Conservation (phyloP, 768 basidiomycete genomes). For the Panellus pusillus region DNA sequence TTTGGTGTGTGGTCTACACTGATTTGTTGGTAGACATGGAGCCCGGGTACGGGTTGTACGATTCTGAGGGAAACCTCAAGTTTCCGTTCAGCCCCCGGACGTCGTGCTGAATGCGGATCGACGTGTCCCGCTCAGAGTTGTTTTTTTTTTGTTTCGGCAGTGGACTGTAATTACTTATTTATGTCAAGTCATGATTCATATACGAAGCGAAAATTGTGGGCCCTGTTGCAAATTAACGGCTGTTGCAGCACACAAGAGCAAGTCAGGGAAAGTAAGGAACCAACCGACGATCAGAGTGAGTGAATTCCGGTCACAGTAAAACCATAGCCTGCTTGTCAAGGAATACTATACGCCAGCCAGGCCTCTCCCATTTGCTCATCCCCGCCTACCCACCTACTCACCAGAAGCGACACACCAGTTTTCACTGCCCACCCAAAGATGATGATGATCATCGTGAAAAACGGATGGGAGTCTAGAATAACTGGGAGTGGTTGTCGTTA, state of each 20-base stretch:
- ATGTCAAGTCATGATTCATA: too few species aligned
- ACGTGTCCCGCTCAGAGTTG: too few species aligned
- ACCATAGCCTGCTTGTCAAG: constrained; percentile 32
- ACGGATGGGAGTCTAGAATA: constrained; percentile 72
- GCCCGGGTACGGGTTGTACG: constrained; percentile 73
- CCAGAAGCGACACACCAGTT: constrained; percentile 57
- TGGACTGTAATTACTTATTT: too few species aligned
- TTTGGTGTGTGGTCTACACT: background rate
- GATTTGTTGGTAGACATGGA: constrained; percentile 27
- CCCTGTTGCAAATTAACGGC: too few species aligned
- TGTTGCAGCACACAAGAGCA: too few species aligned
- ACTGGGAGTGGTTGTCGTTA: constrained; percentile 41
- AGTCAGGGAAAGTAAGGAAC: too few species aligned
- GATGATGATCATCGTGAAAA: constrained; percentile 75
- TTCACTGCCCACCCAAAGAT: constrained; percentile 73
- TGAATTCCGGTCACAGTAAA: too few species aligned
- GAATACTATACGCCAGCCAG: constrained; percentile 85
- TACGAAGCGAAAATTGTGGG: too few species aligned
- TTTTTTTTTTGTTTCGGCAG: too few species aligned
- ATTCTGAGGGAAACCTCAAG: constrained; percentile 48
- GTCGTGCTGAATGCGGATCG: constrained; percentile 42
- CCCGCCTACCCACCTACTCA: constrained; percentile 68
- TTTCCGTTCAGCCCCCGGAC: constrained; percentile 67
- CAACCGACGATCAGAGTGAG: too few species aligned
- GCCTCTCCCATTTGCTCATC: constrained; percentile 58